These are phyloP conservation scores for Nigrospora oryzae DNA, from an alignment of 2,329 filamentous ascomycete genomes.

Conservation along the genomic window DNA sequence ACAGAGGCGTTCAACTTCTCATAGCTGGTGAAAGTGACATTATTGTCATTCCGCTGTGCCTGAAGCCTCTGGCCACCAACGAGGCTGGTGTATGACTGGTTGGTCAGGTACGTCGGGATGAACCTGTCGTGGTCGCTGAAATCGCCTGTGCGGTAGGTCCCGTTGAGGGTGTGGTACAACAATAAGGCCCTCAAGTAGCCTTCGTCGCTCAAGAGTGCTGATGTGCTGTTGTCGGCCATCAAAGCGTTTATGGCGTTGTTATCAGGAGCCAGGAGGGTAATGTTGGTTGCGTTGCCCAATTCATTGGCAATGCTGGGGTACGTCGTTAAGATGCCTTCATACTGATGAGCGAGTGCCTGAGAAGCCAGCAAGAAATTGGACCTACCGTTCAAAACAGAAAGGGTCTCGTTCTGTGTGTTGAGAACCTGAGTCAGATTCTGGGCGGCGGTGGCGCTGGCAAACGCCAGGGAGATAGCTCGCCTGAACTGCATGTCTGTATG, in stretches of 20 bases:
- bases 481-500: slow-evolving; percentile 3
- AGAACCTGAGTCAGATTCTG: slow-evolving; percentile 6
- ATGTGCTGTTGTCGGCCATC: slow-evolving; percentile 21
- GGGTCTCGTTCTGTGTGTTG: slow-evolving; percentile 3
- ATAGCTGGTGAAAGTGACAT: slow-evolving; percentile 43
- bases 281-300: slow-evolving; percentile 24
- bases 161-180: slow-evolving; percentile 50
- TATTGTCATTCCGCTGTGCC: slow-evolving; percentile 26
- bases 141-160: slow-evolving; percentile 28
- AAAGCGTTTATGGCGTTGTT: slow-evolving; percentile 37
- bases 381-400: slow-evolving; percentile 5
- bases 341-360: not conserved
- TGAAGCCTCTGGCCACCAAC: slow-evolving; percentile 51
- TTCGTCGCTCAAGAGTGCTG: no score
- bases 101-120: slow-evolving; percentile 34
- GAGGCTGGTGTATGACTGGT: slow-evolving; percentile 45
- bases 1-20: slow-evolving; percentile 39
- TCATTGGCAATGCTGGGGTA: slow-evolving; percentile 6
- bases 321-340: slow-evolving; percentile 9
- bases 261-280: slow-evolving; percentile 50
- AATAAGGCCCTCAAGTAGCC: slow-evolving; percentile 14
- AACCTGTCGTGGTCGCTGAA: slow-evolving; percentile 21
- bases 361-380: not conserved
- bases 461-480: slow-evolving; percentile 1
- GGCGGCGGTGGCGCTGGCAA: slow-evolving; percentile 2